Conservation (phyloP, 2,329 filamentous ascomycete genomes). For the Aspergillus fumigatus region DNA sequence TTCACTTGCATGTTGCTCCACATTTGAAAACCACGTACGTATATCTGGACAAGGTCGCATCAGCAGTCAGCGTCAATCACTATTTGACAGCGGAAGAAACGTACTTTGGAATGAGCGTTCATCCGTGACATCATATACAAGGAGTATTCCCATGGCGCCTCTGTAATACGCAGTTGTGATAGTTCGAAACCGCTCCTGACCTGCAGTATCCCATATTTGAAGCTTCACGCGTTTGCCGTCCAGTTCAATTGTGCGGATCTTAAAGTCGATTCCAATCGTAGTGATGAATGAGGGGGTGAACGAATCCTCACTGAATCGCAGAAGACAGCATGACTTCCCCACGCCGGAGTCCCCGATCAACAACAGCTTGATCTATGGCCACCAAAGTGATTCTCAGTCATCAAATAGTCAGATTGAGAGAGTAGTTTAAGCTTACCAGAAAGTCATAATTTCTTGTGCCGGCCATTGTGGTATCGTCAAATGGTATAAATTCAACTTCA, state of each 20-base stretch:
- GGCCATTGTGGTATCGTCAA: conserved; percentile 60
- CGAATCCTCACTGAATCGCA: conserved; percentile 95
- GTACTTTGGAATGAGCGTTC: conserved; percentile 92
- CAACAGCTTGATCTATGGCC: conserved; percentile 81
- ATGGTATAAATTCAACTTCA: conserved; percentile 4
- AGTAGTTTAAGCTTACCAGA: conserved; percentile 59
- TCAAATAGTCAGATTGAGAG: conserved; percentile 2
- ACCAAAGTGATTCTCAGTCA: conserved; percentile 15
- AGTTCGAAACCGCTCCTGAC: conserved; percentile 96
- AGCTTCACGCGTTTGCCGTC: conserved; percentile 98
- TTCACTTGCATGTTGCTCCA: conserved; percentile 96
- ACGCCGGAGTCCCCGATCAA: conserved; percentile 96
- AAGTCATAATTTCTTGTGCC: conserved; percentile 99
- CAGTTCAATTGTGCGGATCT: conserved; percentile 97
- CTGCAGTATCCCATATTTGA: conserved; percentile 99
- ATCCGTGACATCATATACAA: conserved; percentile 98
- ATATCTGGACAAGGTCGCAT: conserved; percentile 63
- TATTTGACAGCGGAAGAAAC: conserved; percentile 29
- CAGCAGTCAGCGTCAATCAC: conserved; percentile 8
- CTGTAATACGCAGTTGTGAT: conserved; percentile 99
- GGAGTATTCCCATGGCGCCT: conserved; percentile 94
- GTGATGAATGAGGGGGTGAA: conserved; percentile 98
- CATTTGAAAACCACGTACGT: conserved; percentile 98
- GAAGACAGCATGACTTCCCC: conserved; percentile 93
- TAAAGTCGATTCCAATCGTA: conserved; percentile 99